Conservation (phyloP, 2,329 filamentous ascomycete species). For the Aspergillus persii region DNA sequence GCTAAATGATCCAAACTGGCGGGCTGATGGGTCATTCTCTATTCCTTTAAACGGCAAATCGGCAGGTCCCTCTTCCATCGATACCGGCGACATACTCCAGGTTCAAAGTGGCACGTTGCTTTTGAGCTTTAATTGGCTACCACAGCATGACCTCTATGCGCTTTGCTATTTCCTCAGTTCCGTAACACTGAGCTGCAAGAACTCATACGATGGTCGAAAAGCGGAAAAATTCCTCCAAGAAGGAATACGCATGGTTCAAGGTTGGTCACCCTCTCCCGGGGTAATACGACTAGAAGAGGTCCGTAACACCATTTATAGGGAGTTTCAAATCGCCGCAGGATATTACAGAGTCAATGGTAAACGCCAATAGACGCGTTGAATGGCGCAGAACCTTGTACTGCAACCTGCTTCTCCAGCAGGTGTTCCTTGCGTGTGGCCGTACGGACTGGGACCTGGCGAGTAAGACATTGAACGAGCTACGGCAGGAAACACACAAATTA, state of each 20-base stretch:
- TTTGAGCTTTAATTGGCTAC: conserved; percentile 60
- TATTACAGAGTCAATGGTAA: conserved; percentile 54
- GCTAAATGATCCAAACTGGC: conserved; percentile 46
- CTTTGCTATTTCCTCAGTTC: conserved; percentile 60
- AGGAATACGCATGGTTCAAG: conserved; percentile 53
- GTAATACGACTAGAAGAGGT: not conserved
- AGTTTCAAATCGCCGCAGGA: conserved; percentile 40
- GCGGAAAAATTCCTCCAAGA: conserved; percentile 57
- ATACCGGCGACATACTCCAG: conserved; percentile 43
- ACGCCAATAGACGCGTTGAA: conserved; percentile 57
- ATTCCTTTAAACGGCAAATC: conserved; percentile 46
- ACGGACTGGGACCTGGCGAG: conserved; percentile 68
- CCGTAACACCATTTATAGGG: conserved; percentile 22
- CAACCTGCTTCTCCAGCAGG: conserved; percentile 69
- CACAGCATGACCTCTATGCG: conserved; percentile 58
- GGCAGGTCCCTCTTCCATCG: conserved; percentile 36
- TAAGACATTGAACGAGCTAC: conserved; percentile 56
- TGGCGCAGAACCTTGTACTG: conserved; percentile 67
- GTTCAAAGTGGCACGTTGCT: conserved; percentile 43
- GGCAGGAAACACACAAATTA: conserved; percentile 47
- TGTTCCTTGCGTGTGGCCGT: conserved; percentile 66
- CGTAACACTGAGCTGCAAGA: conserved; percentile 54
- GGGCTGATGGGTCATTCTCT: conserved; percentile 47
- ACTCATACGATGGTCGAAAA: conserved; percentile 54
- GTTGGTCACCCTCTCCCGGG: conserved; percentile 23